These are phyloP conservation scores for Amaranthus tricolor DNA, from an alignment of 179 eudicot genomes.

Conservation along the genomic window DNA sequence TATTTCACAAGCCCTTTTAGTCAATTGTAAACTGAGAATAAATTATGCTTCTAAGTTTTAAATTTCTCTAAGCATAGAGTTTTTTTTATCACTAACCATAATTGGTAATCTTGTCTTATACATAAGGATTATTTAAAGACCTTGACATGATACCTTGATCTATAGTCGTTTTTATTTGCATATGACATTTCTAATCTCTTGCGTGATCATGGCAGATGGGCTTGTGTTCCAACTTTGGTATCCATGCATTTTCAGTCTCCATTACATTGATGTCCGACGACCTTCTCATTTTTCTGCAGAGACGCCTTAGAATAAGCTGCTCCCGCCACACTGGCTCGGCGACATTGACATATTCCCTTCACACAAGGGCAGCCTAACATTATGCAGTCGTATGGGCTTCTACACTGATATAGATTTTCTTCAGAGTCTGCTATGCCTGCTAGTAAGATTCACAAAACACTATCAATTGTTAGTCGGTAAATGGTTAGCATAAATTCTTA, in stretches of 20 bases:
- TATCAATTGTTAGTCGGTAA: background rate
- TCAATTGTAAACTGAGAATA: too few relatives aligned
- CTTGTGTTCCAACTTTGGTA: background rate
- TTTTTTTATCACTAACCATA: too few relatives aligned
- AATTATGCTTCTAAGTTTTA: too few relatives aligned
- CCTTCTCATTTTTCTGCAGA: background rate
- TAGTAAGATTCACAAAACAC: background rate
- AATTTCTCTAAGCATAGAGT: too few relatives aligned
- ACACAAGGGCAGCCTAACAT: background rate
- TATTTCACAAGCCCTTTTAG: too few relatives aligned
- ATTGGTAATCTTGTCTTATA: too few relatives aligned
- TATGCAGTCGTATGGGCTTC: background rate
- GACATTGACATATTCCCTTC: background rate
- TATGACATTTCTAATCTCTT: background rate
- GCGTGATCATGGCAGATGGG: background rate
- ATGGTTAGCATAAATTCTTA: background rate
- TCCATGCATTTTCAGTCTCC: background rate
- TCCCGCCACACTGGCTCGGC: background rate
- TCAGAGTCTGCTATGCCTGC: conserved; percentile 4
- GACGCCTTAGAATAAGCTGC: background rate
- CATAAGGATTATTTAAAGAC: too few relatives aligned
- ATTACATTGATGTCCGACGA: background rate
- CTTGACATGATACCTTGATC: background rate
- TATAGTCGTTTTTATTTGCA: background rate
- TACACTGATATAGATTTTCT: background rate